Evolutionary conservation across 139 green algal genomes (phyloP).

Genomic region (Zygnema cylindricum): DNA sequence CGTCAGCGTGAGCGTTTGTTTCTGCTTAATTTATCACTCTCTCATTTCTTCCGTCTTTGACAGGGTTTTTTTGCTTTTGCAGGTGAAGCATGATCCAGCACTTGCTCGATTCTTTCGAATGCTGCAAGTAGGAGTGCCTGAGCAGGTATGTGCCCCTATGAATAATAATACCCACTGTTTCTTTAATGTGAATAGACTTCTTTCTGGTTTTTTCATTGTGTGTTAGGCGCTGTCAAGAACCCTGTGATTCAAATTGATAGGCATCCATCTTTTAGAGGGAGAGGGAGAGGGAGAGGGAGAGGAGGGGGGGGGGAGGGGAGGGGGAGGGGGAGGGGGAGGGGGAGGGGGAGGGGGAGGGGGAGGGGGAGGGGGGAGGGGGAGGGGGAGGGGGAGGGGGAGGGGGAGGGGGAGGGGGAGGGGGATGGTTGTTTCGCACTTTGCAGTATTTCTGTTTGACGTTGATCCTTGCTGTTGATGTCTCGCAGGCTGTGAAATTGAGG

Average conservation of each 20-base stretch:
- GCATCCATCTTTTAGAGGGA: background rate
- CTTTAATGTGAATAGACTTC: no score
- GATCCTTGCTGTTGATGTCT: no score
- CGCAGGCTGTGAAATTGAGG: slow-evolving; percentile 11
- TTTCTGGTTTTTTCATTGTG: background rate
- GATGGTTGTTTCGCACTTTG: background rate
- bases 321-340: background rate
- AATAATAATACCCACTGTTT: no score
- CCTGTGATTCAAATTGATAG: background rate
- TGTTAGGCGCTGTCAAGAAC: background rate
- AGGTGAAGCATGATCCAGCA: background rate
- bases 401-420: no score
- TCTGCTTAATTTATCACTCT: no score
- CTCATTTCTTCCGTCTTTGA: no score
- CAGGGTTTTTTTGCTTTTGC: no score
- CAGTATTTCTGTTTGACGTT: no score
- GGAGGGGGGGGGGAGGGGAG: background rate
- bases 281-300: background rate
- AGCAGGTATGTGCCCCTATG: background rate
- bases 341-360: background rate
- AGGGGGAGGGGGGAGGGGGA: background rate
- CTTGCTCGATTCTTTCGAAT: slow-evolving; percentile 15
- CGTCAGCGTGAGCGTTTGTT: no score
- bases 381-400: background rate
- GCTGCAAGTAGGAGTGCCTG: background rate